Evolutionary conservation across 306 rosid genomes (phyloP).

Genomic region (Rubus idaeus): DNA sequence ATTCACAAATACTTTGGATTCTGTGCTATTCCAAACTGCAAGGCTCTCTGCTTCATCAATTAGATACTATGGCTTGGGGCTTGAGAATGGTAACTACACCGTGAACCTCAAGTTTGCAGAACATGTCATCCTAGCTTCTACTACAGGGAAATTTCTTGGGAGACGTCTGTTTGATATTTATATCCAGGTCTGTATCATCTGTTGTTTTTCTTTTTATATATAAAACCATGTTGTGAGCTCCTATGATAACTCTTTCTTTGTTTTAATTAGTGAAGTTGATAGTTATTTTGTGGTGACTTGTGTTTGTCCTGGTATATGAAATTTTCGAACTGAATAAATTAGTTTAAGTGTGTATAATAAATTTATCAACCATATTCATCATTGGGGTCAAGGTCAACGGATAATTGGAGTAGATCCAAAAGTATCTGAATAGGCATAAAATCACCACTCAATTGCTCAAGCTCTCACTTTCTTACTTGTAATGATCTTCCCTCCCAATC

Average conservation of each 20-base stretch:
- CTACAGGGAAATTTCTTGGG: slow-evolving; percentile 61
- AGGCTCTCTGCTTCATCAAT: slow-evolving; percentile 74
- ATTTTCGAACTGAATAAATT: not conserved
- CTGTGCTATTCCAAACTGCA: slow-evolving; percentile 65
- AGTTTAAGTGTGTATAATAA: not conserved
- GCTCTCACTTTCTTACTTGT: not conserved
- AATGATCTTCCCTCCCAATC: not conserved
- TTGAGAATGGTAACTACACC: slow-evolving; percentile 63
- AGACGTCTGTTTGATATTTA: slow-evolving; percentile 70
- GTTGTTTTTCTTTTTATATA: not conserved
- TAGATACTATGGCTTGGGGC: slow-evolving; percentile 77
- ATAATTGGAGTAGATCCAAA: not conserved
- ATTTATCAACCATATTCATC: not conserved
- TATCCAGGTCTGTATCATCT: slow-evolving; percentile 52
- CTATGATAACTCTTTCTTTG: not conserved
- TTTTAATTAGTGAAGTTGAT: not conserved
- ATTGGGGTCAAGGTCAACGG: not conserved
- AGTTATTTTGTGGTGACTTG: not conserved
- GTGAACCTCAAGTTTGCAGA: slow-evolving; percentile 69
- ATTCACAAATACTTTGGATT: slow-evolving; percentile 40
- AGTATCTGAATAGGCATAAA: not conserved
- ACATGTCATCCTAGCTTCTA: slow-evolving; percentile 33
- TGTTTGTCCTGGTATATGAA: not conserved
- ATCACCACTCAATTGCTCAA: not conserved
- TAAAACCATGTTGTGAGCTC: not conserved